phyloP scores from a whole-genome alignment of 1,284 basidiomycete genomes.

The Sanguinoderma infundibulare region DNA sequence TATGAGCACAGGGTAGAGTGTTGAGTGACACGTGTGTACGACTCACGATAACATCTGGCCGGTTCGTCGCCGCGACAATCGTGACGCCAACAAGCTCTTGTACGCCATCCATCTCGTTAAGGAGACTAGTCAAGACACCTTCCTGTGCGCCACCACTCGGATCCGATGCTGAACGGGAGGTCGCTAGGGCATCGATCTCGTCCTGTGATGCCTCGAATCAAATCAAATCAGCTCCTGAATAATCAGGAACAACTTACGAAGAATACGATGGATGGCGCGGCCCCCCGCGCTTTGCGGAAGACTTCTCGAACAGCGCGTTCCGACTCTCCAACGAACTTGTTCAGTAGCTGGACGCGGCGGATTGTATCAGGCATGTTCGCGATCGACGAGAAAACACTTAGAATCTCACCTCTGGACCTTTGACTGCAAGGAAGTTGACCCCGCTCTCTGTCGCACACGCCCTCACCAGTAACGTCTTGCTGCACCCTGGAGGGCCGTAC shows the following conservation, averaged over 20 bases:
- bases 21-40: slow-evolving; percentile 4
- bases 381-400: no score
- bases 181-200: slow-evolving; percentile 95
- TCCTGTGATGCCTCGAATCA: slow-evolving; percentile 61
- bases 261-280: slow-evolving; percentile 94
- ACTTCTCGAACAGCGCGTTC: slow-evolving; percentile 95
- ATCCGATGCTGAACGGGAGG: slow-evolving; percentile 72
- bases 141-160: slow-evolving; percentile 68
- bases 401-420: slow-evolving; percentile 87
- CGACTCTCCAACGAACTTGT: slow-evolving; percentile 98
- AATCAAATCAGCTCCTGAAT: not conserved
- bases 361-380: no score
- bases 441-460: slow-evolving; percentile 96
- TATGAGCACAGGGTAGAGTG: not conserved
- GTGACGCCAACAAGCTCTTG: slow-evolving; percentile 93
- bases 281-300: slow-evolving; percentile 93
- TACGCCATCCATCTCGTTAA: slow-evolving; percentile 99
- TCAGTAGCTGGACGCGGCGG: slow-evolving; percentile 70
- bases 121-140: slow-evolving; percentile 89
- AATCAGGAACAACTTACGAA: slow-evolving; percentile 64
- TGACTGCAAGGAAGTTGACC: slow-evolving; percentile 97
- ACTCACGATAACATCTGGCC: slow-evolving; percentile 91
- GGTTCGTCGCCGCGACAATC: slow-evolving; percentile 94
- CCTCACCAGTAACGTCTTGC: slow-evolving; percentile 94
- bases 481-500: slow-evolving; percentile 97